Percentiles rank a stretch among this genome's conserved stretches.
Conservation (phyloP, 202 grass and related monocot species). For the Hordeum pubiflorum region DNA sequence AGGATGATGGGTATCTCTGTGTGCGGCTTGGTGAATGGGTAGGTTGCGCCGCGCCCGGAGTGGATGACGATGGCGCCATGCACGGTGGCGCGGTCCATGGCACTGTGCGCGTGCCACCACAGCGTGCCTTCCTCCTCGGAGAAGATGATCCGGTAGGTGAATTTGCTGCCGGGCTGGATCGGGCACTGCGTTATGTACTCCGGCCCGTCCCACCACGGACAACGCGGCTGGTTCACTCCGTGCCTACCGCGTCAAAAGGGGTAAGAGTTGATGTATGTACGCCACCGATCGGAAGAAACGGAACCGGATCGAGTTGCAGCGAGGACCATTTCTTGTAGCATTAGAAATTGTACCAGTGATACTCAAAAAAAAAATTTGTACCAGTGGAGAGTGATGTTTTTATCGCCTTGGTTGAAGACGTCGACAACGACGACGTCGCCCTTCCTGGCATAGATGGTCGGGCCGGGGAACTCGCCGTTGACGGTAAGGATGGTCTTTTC, state of each 20-base stretch:
- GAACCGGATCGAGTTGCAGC: too few relatives aligned
- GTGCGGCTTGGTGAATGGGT: not conserved
- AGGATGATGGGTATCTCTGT: constrained; percentile 30
- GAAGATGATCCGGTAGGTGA: constrained; percentile 39
- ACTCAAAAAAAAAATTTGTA: too few relatives aligned
- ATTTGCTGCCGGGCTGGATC: constrained; percentile 33
- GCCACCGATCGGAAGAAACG: not conserved
- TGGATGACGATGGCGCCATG: constrained; percentile 46
- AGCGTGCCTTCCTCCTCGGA: constrained; percentile 48
- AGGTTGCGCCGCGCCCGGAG: constrained; percentile 8
- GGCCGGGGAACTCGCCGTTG: not conserved
- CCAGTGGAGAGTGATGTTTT: not conserved
- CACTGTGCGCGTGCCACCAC: constrained; percentile 56
- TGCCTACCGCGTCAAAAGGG: not conserved
- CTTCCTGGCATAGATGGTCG: not conserved
- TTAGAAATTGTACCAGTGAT: not conserved
- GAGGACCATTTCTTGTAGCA: not conserved
- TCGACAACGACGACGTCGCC: not conserved
- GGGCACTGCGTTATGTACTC: constrained; percentile 64
- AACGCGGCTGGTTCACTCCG: constrained; percentile 24
- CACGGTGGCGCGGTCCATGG: constrained; percentile 37
- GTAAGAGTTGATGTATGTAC: not conserved
- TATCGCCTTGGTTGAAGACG: not conserved
- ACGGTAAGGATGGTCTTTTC: not conserved
- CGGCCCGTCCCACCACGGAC: constrained; percentile 53